Evolutionary conservation across 1,284 basidiomycete genomes (phyloP).

Genomic region (Mycosarcoma maydis): DNA sequence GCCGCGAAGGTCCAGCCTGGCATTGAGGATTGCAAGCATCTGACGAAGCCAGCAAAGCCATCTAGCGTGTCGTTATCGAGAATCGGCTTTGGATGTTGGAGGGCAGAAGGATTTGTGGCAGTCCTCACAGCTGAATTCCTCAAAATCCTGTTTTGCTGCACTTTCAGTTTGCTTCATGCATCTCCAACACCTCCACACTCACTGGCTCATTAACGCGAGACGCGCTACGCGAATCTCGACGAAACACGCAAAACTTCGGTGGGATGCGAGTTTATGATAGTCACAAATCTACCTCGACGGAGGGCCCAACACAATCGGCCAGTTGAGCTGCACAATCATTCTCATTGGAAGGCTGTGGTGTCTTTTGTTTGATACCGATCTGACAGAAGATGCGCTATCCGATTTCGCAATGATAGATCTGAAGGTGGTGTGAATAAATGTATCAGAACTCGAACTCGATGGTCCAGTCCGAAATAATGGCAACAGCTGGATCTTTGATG

Average conservation of each 20-base stretch:
- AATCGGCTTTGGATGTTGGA: neutral
- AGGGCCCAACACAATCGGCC: no score
- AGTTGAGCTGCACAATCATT: no score
- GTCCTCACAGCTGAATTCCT: neutral
- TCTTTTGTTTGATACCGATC: no score
- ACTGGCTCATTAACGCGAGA: slow-evolving; percentile 6
- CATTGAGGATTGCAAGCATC: neutral
- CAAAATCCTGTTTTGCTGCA: neutral
- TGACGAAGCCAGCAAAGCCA: slow-evolving; percentile 2
- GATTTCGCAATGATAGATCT: no score
- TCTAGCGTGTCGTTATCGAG: slow-evolving; percentile 1
- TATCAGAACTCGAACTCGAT: slow-evolving; percentile 44
- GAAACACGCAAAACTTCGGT: no score
- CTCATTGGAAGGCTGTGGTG: no score
- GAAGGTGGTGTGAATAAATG: neutral
- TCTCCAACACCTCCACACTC: neutral
- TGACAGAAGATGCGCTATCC: no score
- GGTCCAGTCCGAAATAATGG: slow-evolving; percentile 53
- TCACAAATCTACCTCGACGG: no score
- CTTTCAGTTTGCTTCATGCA: no score
- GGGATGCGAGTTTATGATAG: no score
- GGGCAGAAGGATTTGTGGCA: neutral
- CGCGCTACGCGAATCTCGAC: slow-evolving; percentile 11
- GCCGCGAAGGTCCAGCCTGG: slow-evolving; percentile 17
- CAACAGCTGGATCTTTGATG: slow-evolving; percentile 58